Percentiles rank a stretch among this genome's conserved stretches.
phyloP scores from a whole-genome alignment of 208 protist species.

The Trichomonas gallinae region DNA sequence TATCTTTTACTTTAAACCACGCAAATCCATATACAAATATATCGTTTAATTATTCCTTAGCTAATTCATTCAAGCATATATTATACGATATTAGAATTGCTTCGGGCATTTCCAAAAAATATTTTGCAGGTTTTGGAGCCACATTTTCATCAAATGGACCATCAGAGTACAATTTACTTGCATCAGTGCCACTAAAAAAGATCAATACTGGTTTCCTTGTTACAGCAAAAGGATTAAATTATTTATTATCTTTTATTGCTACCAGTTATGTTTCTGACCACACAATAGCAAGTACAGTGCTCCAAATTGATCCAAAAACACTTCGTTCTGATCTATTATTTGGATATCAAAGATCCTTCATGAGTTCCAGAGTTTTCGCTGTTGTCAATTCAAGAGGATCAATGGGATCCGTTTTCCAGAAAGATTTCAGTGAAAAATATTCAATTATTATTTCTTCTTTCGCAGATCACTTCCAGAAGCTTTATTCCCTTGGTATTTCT shows the following conservation, averaged over 20 bases:
- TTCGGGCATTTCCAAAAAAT: not conserved
- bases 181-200: not conserved
- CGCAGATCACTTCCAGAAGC: not conserved
- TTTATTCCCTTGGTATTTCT: not conserved
- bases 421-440: not conserved
- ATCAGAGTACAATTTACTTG: not conserved
- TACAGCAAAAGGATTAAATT: not conserved
- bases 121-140: not conserved
- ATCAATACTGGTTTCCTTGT: not conserved
- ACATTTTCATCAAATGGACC: not conserved
- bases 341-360: not conserved
- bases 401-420: not conserved
- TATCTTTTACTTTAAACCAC: not conserved
- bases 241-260: not conserved
- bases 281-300: not conserved
- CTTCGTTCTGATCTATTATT: not conserved
- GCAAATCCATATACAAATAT: not conserved
- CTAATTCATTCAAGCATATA: not conserved
- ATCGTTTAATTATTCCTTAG: not conserved
- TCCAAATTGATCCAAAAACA: not conserved
- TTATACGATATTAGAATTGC: not conserved
- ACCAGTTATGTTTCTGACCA: not conserved
- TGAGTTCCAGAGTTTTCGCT: not conserved
- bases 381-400: not conserved
- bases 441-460: not conserved